phyloP scores from a whole-genome alignment of 345 rosid species.

The Excoecaria cochinchinensis region DNA sequence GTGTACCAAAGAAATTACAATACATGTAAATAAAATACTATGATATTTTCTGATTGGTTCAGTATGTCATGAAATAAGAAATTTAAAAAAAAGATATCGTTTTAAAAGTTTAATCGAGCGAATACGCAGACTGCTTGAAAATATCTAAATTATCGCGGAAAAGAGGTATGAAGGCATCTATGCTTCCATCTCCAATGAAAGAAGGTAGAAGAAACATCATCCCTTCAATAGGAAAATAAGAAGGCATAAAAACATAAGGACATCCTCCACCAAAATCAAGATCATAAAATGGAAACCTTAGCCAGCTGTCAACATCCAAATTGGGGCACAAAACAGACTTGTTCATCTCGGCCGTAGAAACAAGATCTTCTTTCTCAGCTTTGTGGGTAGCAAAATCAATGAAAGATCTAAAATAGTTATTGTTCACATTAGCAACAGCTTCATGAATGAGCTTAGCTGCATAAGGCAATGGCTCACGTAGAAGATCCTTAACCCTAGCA shows the following conservation, averaged over 20 bases:
- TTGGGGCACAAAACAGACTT: conserved; percentile 19
- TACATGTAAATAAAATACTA: too few relatives aligned
- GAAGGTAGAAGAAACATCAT: conserved; percentile 28
- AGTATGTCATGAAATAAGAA: too few relatives aligned
- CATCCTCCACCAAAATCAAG: conserved; percentile 32
- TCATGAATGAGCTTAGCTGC: conserved; percentile 31
- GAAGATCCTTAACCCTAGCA: conserved; percentile 21
- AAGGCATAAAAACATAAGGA: conserved; percentile 35
- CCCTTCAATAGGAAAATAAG: conserved; percentile 30
- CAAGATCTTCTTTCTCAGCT: conserved; percentile 2
- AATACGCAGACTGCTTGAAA: neutral
- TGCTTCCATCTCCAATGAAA: conserved; percentile 29
- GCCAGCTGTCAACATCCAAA: conserved; percentile 39
- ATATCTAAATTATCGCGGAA: neutral
- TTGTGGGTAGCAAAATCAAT: conserved; percentile 22
- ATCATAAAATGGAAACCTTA: conserved; percentile 36
- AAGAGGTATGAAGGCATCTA: conserved; percentile 30
- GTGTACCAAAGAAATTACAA: too few relatives aligned
- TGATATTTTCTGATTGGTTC: too few relatives aligned
- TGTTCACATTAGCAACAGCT: conserved; percentile 23
- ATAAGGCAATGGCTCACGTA: conserved; percentile 7
- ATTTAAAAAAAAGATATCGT: neutral
- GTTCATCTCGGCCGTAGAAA: conserved; percentile 7
- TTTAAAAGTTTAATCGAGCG: neutral
- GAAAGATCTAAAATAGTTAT: conserved; percentile 31